These are phyloP conservation scores for Tricholoma sp. DNA, from an alignment of 768 basidiomycete genomes.

Conservation along the genomic window DNA sequence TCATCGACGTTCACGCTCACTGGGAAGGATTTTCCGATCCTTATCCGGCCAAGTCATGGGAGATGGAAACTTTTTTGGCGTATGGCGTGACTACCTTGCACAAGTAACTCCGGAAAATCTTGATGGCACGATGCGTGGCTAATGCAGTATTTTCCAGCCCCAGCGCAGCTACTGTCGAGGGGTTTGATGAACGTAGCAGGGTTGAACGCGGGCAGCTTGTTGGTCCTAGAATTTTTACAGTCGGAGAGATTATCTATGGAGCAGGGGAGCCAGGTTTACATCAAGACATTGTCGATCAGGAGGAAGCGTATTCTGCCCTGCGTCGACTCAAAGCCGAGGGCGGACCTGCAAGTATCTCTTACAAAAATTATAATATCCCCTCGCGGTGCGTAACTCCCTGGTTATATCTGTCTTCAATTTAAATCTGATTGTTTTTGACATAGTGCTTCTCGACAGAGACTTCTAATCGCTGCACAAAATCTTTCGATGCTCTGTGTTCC, in stretches of 20 bases:
- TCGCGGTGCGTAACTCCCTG: constrained; percentile 38
- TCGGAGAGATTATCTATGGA: constrained; percentile 62
- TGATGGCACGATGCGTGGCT: background rate
- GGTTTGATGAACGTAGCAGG: constrained; percentile 61
- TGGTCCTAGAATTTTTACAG: constrained; percentile 70
- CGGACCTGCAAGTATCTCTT: constrained; percentile 64
- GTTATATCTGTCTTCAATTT: background rate
- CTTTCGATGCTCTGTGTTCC: constrained; percentile 69
- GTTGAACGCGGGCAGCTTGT: constrained; percentile 64
- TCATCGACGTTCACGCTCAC: constrained; percentile 75
- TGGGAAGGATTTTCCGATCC: constrained; percentile 51
- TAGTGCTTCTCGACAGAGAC: constrained; percentile 63
- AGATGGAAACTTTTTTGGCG: constrained; percentile 68
- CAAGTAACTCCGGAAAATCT: constrained; percentile 46
- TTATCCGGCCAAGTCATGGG: constrained; percentile 67
- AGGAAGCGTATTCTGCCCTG: constrained; percentile 62
- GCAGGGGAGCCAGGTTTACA: constrained; percentile 41
- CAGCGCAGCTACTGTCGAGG: constrained; percentile 55
- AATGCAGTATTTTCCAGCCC: constrained; percentile 38
- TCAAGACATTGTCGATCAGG: constrained; percentile 57
- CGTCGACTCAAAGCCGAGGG: constrained; percentile 68
- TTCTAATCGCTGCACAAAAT: constrained; percentile 56
- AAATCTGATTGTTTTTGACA: background rate
- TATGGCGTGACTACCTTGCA: constrained; percentile 75
- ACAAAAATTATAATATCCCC: constrained; percentile 75